Base-by-base conservation (phyloP, 495 filamentous ascomycete genomes). In the Annulohypoxylon nitens region DNA sequence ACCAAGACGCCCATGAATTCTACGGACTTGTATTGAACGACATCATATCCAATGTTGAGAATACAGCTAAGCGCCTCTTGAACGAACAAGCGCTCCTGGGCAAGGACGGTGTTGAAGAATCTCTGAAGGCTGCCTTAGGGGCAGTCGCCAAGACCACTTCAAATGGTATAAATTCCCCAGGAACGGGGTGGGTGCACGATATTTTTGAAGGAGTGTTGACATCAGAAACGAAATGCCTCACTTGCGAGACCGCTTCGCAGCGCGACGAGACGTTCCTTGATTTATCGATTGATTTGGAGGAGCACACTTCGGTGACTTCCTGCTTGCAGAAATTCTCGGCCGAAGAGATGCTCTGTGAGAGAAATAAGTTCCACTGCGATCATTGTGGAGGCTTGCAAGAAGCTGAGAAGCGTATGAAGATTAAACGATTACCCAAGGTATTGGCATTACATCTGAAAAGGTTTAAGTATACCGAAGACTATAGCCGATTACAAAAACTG, bases 341-440 rank as follows among this genome's bases (percentile, higher is more conserved):
- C 37, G 96, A 97, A 73, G 96, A 99, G 81, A 98, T 98, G 97
- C 90, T 99, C 64, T 98, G 96, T 77, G 96, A 99, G 81, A 88
- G 93, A 64, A 99, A 99, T 83, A 97, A 99, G 74, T 99, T 99
- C 73, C 96, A 98, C 78, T 99, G 96, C 80, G 96, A 99, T 78
- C 93, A 93, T 70, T 99, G 96, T 71, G 96, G 97, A 54, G 97
- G 97, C 4, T 83, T 99, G 20, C 97, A 99, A 82, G 96, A 99
- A 82, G 96, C 96, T 0, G 96, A 98, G 78, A 99, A 99, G 84
- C 88, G 96, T 12, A 99, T 99, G 96, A 99, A 99, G 85, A 94
- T 99, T 70, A 99, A 99, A 81, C 89, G 93, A 63, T 83, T 98
- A 69, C 96, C 96, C 0, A 93, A 92, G 73, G 94, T 99, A 43